Conservation (phyloP, 1,139 yeast genomes). For the Yamadazyma epiphylla region DNA sequence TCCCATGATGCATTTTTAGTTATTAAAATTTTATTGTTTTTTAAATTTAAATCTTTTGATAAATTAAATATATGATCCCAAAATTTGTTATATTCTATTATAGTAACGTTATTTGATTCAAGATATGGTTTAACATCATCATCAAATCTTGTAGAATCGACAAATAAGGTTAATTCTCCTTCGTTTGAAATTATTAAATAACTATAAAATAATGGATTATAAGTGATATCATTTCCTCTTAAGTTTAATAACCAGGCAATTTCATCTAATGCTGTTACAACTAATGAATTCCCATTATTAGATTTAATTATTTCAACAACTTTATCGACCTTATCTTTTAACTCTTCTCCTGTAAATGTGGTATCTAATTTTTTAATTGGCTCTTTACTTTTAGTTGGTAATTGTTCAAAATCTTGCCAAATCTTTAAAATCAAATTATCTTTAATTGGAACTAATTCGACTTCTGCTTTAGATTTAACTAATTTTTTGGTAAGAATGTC, state of each 20-base stretch:
- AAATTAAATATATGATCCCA: slow-evolving; percentile 49
- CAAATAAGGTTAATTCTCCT: slow-evolving; percentile 51
- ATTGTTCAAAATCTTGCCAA: slow-evolving; percentile 56
- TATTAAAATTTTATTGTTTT: slow-evolving; percentile 46
- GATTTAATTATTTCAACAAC: slow-evolving; percentile 42
- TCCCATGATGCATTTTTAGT: slow-evolving; percentile 82
- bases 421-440: slow-evolving; percentile 73
- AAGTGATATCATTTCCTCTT: slow-evolving; percentile 75
- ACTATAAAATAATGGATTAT: slow-evolving; percentile 87
- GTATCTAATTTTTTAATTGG: slow-evolving; percentile 42
- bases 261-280: slow-evolving; percentile 75
- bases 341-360: slow-evolving; percentile 47
- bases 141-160: slow-evolving; percentile 26
- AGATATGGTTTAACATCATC: slow-evolving; percentile 30
- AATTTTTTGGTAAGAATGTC: slow-evolving; percentile 16
- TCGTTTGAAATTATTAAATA: slow-evolving; percentile 59
- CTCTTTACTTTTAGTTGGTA: slow-evolving; percentile 45
- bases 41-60: slow-evolving; percentile 39
- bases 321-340: slow-evolving; percentile 40
- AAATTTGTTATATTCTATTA: slow-evolving; percentile 52
- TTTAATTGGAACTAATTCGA: slow-evolving; percentile 59
- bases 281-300: slow-evolving; percentile 42
- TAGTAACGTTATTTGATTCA: slow-evolving; percentile 34
- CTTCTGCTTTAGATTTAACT: slow-evolving; percentile 33
- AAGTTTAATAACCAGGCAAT: slow-evolving; percentile 90